Percentiles rank a stretch among this genome's conserved stretches.
Conservation (phyloP, 1,284 basidiomycete species). For the Leccinum subrobustum region DNA sequence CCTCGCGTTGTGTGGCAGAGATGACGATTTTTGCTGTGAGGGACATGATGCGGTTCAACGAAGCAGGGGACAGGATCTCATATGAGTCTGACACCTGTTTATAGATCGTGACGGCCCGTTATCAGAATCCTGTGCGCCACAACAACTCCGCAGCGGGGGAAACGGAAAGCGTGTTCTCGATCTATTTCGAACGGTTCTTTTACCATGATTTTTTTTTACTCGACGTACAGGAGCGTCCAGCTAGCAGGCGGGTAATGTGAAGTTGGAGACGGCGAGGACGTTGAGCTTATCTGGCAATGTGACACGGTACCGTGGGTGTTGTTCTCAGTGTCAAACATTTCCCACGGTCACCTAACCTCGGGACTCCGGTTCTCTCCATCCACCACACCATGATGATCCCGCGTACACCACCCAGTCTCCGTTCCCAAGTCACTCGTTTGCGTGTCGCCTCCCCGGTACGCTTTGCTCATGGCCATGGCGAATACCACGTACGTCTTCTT, state of each 20-base stretch:
- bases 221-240: not conserved
- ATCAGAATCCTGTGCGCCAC: conserved; percentile 14
- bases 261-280: not conserved
- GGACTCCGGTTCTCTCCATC: conserved; percentile 19
- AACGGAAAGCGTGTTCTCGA: not conserved
- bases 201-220: not conserved
- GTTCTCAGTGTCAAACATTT: conserved; percentile 4
- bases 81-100: not conserved
- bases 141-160: conserved; percentile 9
- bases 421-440: conserved; percentile 40
- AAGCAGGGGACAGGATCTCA: not conserved
- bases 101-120: not conserved
- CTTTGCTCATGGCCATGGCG: conserved; percentile 45
- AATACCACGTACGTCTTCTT: conserved; percentile 56
- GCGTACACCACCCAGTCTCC: conserved; percentile 40
- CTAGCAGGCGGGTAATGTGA: not conserved
- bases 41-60: conserved; percentile 43
- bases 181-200: not conserved
- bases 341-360: conserved; percentile 18
- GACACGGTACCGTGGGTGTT: not conserved
- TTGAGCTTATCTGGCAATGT: not conserved
- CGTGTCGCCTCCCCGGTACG: conserved; percentile 32
- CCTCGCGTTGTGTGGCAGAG: conserved; percentile 45
- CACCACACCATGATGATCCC: conserved; percentile 33
- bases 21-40: conserved; percentile 38